Evolutionary conservation across 345 rosid genomes (phyloP).

Genomic region (Citropsis articulata): DNA sequence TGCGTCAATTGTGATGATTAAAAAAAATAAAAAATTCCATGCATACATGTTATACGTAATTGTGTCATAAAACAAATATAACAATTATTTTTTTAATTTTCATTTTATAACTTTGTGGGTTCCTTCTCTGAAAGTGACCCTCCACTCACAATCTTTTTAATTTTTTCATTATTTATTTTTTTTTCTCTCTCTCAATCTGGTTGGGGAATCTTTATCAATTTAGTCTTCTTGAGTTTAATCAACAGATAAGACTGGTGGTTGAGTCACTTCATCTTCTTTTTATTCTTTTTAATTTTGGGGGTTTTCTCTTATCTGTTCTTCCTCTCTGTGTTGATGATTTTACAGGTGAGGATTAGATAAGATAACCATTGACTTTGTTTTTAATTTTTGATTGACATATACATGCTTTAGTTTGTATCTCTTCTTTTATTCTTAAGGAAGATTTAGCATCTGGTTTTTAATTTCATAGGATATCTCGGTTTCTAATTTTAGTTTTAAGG

Average conservation of each 20-base stretch:
- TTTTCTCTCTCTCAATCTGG: slow-evolving; percentile 9
- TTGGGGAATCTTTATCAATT: slow-evolving; percentile 30
- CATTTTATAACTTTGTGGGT: too few species aligned
- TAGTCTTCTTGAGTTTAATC: slow-evolving; percentile 13
- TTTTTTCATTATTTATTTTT: too few species aligned
- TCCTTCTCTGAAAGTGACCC: too few species aligned
- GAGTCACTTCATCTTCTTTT: slow-evolving; percentile 33
- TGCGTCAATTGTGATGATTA: too few species aligned
- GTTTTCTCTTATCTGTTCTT: slow-evolving; percentile 1
- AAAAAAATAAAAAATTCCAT: too few species aligned
- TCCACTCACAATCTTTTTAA: too few species aligned
- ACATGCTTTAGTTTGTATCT: background rate
- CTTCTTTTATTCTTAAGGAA: slow-evolving; percentile 24
- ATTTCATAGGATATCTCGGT: slow-evolving; percentile 14
- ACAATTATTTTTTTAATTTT: background rate
- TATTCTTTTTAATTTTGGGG: background rate
- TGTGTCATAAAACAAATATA: too few species aligned
- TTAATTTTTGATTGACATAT: slow-evolving; percentile 8
- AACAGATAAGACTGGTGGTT: slow-evolving; percentile 40
- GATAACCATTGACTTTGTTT: background rate
- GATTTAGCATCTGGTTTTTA: slow-evolving; percentile 17
- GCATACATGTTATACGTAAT: too few species aligned
- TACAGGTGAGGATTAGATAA: slow-evolving; percentile 9
- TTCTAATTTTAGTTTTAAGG: slow-evolving; percentile 12
- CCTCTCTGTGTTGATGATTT: slow-evolving; percentile 1